Evolutionary conservation across 2,329 filamentous ascomycete genomes (phyloP).

Genomic region (Epichloe scottii): DNA sequence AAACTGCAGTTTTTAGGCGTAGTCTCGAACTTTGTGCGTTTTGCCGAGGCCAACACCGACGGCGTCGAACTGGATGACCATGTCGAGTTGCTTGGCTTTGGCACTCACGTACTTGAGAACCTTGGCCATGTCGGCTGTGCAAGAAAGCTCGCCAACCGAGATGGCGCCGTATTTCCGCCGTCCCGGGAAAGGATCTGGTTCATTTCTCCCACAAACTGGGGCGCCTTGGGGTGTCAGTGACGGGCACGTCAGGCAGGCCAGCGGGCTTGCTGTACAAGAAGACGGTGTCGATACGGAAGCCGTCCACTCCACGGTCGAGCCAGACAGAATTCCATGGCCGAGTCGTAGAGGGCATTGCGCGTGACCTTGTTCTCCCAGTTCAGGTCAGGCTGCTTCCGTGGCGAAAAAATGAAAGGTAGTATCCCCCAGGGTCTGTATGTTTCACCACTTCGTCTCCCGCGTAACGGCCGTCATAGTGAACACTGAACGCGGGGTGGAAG

Average conservation of each 20-base stretch:
- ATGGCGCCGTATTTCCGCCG: conserved; percentile 61
- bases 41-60: too few relatives aligned
- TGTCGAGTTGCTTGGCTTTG: conserved; percentile 47
- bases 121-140: conserved; percentile 43
- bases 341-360: conserved; percentile 56
- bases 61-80: conserved; percentile 58
- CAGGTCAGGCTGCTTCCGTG: conserved; percentile 67
- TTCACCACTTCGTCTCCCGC: conserved; percentile 35
- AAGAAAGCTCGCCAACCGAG: conserved; percentile 57
- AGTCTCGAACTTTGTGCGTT: conserved; percentile 40
- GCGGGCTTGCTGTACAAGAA: conserved; percentile 58
- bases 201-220: conserved; percentile 54
- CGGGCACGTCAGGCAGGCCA: conserved; percentile 44
- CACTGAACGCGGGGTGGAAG: background rate
- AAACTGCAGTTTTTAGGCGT: conserved; percentile 31
- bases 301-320: conserved; percentile 60
- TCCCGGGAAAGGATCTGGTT: conserved; percentile 40
- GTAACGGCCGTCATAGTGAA: conserved; percentile 13
- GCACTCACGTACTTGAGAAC: conserved; percentile 49
- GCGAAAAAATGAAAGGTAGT: conserved; percentile 62
- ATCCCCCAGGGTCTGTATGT: conserved; percentile 11
- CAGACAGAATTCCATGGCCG: conserved; percentile 68
- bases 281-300: conserved; percentile 65
- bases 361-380: conserved; percentile 68
- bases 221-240: conserved; percentile 31